phyloP scores from a whole-genome alignment of 768 basidiomycete species.

The Phaeotremella skinneri region DNA sequence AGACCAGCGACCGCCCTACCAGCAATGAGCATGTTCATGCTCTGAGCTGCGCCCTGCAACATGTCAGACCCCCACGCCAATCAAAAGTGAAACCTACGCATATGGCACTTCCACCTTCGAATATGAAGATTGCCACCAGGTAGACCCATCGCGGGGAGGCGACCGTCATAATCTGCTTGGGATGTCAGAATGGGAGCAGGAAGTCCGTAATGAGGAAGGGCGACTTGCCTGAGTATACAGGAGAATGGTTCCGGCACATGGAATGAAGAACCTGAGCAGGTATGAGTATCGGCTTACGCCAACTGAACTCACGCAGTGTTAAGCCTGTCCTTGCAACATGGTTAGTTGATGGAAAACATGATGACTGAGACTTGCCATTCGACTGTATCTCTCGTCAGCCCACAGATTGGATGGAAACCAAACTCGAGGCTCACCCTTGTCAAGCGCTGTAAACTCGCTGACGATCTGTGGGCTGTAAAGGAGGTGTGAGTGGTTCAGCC shows the following conservation, averaged over 20 bases:
- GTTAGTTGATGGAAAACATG: neutral
- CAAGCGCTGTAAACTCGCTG: conserved; percentile 19
- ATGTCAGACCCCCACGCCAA: neutral
- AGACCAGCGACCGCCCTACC: conserved; percentile 32
- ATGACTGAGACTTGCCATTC: conserved; percentile 7
- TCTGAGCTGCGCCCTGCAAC: conserved; percentile 17
- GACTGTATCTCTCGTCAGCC: neutral
- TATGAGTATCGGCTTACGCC: conserved; percentile 1
- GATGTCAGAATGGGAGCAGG: neutral
- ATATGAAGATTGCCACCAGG: conserved; percentile 20
- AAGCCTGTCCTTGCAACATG: conserved; percentile 4
- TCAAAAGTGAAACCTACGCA: conserved; percentile 20
- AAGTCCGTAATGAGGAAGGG: neutral
- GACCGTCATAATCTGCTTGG: conserved; percentile 29
- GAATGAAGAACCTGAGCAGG: conserved; percentile 31
- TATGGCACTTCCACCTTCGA: conserved; percentile 27
- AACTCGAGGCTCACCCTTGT: conserved; percentile 20
- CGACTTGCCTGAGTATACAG: conserved; percentile 23
- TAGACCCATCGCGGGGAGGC: conserved; percentile 24
- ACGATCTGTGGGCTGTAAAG: conserved; percentile 19
- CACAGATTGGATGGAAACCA: neutral
- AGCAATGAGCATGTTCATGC: conserved; percentile 32
- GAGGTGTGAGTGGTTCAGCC: neutral
- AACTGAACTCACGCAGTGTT: conserved; percentile 18
- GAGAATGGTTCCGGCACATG: conserved; percentile 29